Evolutionary conservation across 2,329 filamentous ascomycete genomes (phyloP), one percentile per base, ranked within the genome.

Genomic region (Ascochyta koolunga): DNA sequence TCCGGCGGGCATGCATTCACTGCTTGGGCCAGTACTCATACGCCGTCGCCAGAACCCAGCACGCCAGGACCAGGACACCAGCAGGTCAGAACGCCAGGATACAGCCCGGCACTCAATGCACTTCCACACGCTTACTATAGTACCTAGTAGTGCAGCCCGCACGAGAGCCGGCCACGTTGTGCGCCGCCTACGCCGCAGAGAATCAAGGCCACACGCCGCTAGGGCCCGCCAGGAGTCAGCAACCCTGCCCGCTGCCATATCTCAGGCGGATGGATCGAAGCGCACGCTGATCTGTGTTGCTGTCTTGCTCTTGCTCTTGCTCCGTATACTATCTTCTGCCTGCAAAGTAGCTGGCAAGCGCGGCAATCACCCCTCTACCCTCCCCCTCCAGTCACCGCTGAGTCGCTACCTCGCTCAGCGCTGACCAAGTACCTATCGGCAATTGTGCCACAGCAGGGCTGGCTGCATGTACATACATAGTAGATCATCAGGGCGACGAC

Each of bases 341-440:
- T n/a, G n/a, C n/a, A n/a, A n/a, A n/a, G n/a, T n/a, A n/a, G 35
- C 50, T 53, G 50, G 51, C 53, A 55, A 50, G 36, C 37, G 52
- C 52, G 41, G 41, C 52, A 41, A 24, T 33, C 35, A 32, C 44
- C 11, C 21, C 11, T 41, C 27, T 24, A 35, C 29, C 4, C 8
- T 5, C 7, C 24, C 24, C 8, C 24, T 24, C 24, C 24, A 9
- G 4, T 29, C 9, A 11, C 27, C 11, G 5, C 27, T 27, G 27
- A 39, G n/a, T n/a, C n/a, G n/a, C n/a, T n/a, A n/a, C n/a, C n/a
- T n/a, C n/a, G n/a, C n/a, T n/a, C n/a, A n/a, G 29, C 11, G 42
- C 36, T 36, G 19, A 21, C 42, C 27, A n/a, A 11, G 27, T 31
- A 31, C 41, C 37, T 31, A 31, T 36, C 37, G 50, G 18, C 43